These are phyloP conservation scores for Pythium brachiatum DNA, from an alignment of 352 stramenopile genomes.

Conservation along the genomic window DNA sequence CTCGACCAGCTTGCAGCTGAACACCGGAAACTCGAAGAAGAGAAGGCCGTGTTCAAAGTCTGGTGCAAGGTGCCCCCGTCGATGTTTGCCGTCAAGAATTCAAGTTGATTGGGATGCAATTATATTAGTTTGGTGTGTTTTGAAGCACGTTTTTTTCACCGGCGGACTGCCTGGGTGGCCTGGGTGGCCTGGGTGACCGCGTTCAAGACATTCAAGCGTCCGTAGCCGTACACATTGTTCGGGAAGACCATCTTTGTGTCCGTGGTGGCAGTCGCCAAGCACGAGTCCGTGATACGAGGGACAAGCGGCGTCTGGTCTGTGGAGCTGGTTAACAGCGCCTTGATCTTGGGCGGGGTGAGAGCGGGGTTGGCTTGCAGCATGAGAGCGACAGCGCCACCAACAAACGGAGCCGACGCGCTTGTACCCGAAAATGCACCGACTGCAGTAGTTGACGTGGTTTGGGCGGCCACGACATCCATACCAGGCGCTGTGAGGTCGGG, in stretches of 20 bases:
- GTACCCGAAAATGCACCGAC: conserved; percentile 30
- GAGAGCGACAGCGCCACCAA: conserved; percentile 35
- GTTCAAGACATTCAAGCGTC: conserved; percentile 41
- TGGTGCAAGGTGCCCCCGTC: conserved; percentile 37
- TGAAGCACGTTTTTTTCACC: background rate
- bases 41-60: conserved; percentile 59
- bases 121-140: background rate
- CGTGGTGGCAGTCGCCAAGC: background rate
- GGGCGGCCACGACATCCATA: conserved; percentile 28
- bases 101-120: background rate
- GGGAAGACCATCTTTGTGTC: conserved; percentile 31
- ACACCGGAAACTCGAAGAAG: conserved; percentile 39
- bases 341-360: conserved; percentile 26
- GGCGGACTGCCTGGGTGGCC: background rate
- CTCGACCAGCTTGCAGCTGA: conserved; percentile 62
- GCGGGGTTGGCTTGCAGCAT: conserved; percentile 35
- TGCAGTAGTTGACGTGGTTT: conserved; percentile 9
- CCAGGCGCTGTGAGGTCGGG: conserved; percentile 41
- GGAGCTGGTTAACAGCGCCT: conserved; percentile 22
- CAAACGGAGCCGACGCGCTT: conserved; percentile 40
- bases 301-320: conserved; percentile 16
- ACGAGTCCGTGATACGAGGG: conserved; percentile 15
- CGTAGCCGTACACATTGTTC: conserved; percentile 61
- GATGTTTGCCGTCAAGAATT: conserved; percentile 13
- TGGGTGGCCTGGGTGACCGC: conserved; percentile 15